Conservation (phyloP, 2,329 filamentous ascomycete genomes). For the Fusarium tupiense region DNA sequence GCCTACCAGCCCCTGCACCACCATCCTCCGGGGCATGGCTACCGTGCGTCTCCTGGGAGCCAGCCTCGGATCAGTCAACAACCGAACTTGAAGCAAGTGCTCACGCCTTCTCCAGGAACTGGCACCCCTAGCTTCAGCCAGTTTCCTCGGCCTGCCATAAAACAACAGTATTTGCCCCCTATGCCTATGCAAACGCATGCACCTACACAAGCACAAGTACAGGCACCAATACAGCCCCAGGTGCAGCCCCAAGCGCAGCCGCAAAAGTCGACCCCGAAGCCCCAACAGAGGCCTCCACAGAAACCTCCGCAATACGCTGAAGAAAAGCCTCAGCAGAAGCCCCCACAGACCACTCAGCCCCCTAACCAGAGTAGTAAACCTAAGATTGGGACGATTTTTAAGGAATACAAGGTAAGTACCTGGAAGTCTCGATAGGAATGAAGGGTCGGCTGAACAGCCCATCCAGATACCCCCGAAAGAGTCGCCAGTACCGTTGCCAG, state of each 20-base stretch:
- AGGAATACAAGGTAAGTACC: slow-evolving; percentile 48
- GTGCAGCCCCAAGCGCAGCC: not conserved
- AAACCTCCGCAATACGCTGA: not conserved
- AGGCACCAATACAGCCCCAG: not conserved
- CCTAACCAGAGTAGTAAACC: slow-evolving; percentile 33
- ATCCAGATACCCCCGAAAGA: slow-evolving; percentile 52
- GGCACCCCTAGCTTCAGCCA: slow-evolving; percentile 10
- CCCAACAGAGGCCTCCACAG: not conserved
- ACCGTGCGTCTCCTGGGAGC: not conserved
- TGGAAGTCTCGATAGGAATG: slow-evolving; percentile 37
- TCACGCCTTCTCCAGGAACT: not conserved
- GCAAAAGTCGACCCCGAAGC: not conserved
- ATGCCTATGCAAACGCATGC: slow-evolving; percentile 5
- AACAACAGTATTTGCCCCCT: slow-evolving; percentile 30
- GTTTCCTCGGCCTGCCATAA: slow-evolving; percentile 30
- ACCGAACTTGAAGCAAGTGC: not conserved
- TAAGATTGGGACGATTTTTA: slow-evolving; percentile 40
- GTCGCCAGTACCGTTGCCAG: slow-evolving; percentile 56
- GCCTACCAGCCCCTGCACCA: slow-evolving; percentile 6
- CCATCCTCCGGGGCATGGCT: not conserved
- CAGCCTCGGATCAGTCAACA: slow-evolving; percentile 22
- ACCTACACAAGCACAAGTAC: not conserved
- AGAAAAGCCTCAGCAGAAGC: not conserved
- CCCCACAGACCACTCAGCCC: slow-evolving; percentile 11
- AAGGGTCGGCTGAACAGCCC: slow-evolving; percentile 44